Conservation (phyloP, 108 stramenopile genomes). For the Schizochytrium sp. region DNA sequence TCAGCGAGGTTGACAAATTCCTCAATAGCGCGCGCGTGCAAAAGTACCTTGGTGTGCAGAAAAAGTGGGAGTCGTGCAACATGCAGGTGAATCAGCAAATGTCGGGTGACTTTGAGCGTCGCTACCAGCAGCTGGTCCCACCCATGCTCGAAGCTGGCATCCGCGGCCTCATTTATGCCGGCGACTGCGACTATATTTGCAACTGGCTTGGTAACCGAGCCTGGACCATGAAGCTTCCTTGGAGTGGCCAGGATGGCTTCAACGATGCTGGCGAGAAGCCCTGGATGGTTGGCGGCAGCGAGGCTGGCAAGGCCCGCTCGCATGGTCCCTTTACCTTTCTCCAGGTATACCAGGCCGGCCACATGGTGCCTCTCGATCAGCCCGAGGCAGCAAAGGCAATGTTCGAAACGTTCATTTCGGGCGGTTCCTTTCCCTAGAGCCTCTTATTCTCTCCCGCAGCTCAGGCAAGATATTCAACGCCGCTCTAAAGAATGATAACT, state of each 20-base stretch:
- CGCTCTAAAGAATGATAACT: no score
- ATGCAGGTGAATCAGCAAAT: background rate
- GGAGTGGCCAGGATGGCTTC: constrained; percentile 72
- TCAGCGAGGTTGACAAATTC: constrained; percentile 67
- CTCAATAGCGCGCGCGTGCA: constrained; percentile 61
- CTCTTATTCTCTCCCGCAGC: no score
- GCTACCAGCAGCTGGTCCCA: constrained; percentile 59
- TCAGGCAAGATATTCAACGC: no score
- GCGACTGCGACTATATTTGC: constrained; percentile 94
- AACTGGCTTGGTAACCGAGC: constrained; percentile 91
- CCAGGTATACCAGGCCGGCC: constrained; percentile 47
- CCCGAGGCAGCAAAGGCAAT: constrained; percentile 37
- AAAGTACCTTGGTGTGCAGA: background rate
- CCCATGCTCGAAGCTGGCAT: constrained; percentile 73
- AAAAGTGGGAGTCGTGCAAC: constrained; percentile 33
- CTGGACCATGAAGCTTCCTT: constrained; percentile 77
- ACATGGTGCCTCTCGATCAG: constrained; percentile 51
- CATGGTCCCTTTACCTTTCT: constrained; percentile 69
- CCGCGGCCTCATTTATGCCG: constrained; percentile 83
- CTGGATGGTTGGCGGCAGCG: constrained; percentile 54
- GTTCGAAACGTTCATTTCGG: constrained; percentile 36
- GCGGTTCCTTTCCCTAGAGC: background rate
- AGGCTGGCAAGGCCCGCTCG: constrained; percentile 61
- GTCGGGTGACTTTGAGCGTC: background rate
- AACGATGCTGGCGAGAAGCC: constrained; percentile 46